Conservation (phyloP, 371 early-diverging fungal genomes). For the Apophysomyces trapeziformis region DNA sequence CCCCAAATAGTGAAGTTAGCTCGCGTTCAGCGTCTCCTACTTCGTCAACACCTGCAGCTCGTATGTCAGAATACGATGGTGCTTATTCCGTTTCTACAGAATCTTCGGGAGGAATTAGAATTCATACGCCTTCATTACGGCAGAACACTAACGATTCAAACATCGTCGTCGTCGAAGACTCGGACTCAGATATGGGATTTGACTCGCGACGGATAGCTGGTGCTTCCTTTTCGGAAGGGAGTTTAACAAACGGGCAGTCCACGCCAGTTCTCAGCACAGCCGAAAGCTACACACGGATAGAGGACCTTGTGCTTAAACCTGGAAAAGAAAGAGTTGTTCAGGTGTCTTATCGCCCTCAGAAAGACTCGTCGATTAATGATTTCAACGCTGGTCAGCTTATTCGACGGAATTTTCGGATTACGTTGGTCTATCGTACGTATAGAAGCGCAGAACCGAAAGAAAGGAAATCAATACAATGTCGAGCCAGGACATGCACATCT, state of each 20-base stretch:
- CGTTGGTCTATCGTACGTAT: conserved; percentile 69
- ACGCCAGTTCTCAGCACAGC: conserved; percentile 11
- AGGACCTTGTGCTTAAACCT: conserved; percentile 86
- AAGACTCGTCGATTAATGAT: conserved; percentile 60
- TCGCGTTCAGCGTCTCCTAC: conserved; percentile 60
- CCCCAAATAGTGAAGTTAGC: conserved; percentile 56
- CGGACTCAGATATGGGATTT: conserved; percentile 1
- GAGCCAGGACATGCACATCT: conserved; percentile 91
- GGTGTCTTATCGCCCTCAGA: conserved; percentile 79
- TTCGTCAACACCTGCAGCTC: conserved; percentile 13
- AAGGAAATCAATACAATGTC: conserved; percentile 89
- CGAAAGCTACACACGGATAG: conserved; percentile 70
- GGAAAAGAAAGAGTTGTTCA: conserved; percentile 85
- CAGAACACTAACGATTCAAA: neutral
- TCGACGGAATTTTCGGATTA: conserved; percentile 78
- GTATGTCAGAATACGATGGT: conserved; percentile 18
- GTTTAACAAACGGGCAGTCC: conserved; percentile 10
- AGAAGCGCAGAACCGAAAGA: conserved; percentile 65
- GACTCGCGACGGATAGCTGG: neutral
- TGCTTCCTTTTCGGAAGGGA: neutral
- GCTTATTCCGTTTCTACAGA: neutral
- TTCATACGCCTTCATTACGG: conserved; percentile 14
- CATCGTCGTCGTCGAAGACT: neutral
- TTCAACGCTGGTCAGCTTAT: conserved; percentile 80
- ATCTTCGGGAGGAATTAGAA: conserved; percentile 6